Base-by-base conservation (phyloP, 805 yeast species). In the Candida lessepsii region DNA sequence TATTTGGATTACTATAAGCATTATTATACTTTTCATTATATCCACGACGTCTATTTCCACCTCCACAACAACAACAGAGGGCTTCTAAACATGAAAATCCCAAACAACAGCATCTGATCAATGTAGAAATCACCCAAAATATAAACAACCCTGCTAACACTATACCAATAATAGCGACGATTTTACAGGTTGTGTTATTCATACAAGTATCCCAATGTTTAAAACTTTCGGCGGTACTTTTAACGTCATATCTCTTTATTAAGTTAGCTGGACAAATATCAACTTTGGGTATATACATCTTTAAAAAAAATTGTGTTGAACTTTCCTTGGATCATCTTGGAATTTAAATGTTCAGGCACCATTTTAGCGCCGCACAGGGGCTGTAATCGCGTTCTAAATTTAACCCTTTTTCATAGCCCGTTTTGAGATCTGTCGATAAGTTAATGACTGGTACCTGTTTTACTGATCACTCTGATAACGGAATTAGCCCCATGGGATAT, bases 161-260 rank as follows among this genome's bases (percentile, higher is more conserved):
- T 3, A 85, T 81, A 2, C 85, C 83, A 10, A 84, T 86, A 31
- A 86, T 85, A 3, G 86, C 90, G 15, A 83, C 76, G 42, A 85
- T 76, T 54, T 86, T 86, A 61, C 95, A 86, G 34, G 80, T 70
- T 32, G 64, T 80, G 58, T 84, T 83, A 53, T 73, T 83, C 91
- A 84, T 85, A 61, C 95, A 86, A 2, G 86, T 76, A 54, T 81
- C 78, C 93, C 95, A 86, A 39, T 58, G 49, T 53, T 69, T 76
- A 67, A 83, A 83, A 5, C 84, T 53, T 13, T 81, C 79, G 13
- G 70, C 71, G 4, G 71, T 66, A 24, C 61, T 43, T 15, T 40
- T 52, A 31, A 60, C 60, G 29, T 57, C 61, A 5, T 17, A 35
- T 37, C 48, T 34, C 29, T 40, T 42, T 17, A 40, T 17, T 1